Base-by-base conservation (phyloP, 2,329 filamentous ascomycete genomes). In the Fusarium begoniae region DNA sequence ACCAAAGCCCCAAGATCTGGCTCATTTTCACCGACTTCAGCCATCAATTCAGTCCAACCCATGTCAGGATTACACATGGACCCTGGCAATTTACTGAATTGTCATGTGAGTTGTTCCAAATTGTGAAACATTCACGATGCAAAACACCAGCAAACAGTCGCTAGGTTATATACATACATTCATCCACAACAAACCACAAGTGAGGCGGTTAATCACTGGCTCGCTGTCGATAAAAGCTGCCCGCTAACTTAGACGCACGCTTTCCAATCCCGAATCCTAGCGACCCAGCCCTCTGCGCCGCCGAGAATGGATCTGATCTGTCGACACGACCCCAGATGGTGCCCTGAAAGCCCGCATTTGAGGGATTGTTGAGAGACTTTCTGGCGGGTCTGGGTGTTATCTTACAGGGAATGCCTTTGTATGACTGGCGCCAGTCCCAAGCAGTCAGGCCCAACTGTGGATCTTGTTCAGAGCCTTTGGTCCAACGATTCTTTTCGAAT, bases 361-460 rank as follows among this genome's bases (percentile, higher is more conserved):
- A 69, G 58, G 64, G 65, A 58, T 69, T 65, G 66, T 73, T 73
- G 66, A 76, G 75, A 63, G 60, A 55, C 61, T 62, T 66, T 61
- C 26, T 40, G 57, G 72, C 72, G 72, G 72, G 72, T 61, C 72
- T 60, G 55, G 45, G 38, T 63, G 59, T 51, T 72, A 60, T 68
- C 71, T 77, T 71, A 69, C 77, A 78, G 74, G 76, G 77, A 63
- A 75, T 66, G 50, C 66, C 68, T 73, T 62, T 69, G 69, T 70
- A 69, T 69, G 65, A 61, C 72, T 69, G 64, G 72, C 59, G 64
- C 72, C 73, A 75, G 72, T 63, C 63, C 66, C 68, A 82, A 81
- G 80, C 81, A 82, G 76, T 78, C 79, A 80, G 72, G 80, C 80
- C 80, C 77, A 82, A 82, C 74, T 82, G 81, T 82, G 80, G 80